These are phyloP conservation scores for Bacidia rubella DNA, from an alignment of 495 filamentous ascomycete species.

Conservation along the genomic window DNA sequence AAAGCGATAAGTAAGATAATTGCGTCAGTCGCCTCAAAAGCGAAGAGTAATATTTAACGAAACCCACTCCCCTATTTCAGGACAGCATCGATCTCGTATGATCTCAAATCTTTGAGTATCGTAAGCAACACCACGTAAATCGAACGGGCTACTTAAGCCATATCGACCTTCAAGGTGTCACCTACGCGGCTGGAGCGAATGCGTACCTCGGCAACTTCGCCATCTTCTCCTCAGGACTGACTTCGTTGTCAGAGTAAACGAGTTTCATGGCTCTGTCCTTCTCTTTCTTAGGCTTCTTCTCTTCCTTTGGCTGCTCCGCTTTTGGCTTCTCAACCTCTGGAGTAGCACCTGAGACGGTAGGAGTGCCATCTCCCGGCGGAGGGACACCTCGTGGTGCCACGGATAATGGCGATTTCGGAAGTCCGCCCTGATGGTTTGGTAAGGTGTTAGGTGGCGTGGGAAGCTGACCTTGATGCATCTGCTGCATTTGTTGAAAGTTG, in stretches of 20 bases:
- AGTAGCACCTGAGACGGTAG: conserved; percentile 39
- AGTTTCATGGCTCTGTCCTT: conserved; percentile 62
- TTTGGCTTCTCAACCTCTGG: conserved; percentile 31
- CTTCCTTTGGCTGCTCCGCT: conserved; percentile 17
- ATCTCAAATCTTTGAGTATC: neutral
- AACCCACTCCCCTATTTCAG: too few relatives aligned
- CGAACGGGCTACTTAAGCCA: neutral
- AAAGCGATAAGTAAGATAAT: too few relatives aligned
- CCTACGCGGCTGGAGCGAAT: conserved; percentile 39
- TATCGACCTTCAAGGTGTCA: neutral
- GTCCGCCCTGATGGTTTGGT: neutral
- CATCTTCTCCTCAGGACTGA: conserved; percentile 83
- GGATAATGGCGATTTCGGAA: conserved; percentile 7
- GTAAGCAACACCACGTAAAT: neutral
- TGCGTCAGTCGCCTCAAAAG: too few relatives aligned
- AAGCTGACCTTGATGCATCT: conserved; percentile 47
- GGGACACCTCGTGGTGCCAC: conserved; percentile 11
- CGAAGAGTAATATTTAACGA: too few relatives aligned
- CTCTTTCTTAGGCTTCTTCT: conserved; percentile 57
- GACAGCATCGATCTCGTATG: neutral
- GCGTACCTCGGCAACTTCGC: conserved; percentile 62
- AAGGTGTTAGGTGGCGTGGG: conserved; percentile 8
- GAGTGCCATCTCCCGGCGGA: conserved; percentile 32
- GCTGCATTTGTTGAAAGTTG: conserved; percentile 46
- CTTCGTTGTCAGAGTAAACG: conserved; percentile 64